Percentiles rank a stretch among this genome's conserved stretches.
These are phyloP conservation scores for Luvunga scandens DNA, from an alignment of 345 rosid species.

Conservation along the genomic window DNA sequence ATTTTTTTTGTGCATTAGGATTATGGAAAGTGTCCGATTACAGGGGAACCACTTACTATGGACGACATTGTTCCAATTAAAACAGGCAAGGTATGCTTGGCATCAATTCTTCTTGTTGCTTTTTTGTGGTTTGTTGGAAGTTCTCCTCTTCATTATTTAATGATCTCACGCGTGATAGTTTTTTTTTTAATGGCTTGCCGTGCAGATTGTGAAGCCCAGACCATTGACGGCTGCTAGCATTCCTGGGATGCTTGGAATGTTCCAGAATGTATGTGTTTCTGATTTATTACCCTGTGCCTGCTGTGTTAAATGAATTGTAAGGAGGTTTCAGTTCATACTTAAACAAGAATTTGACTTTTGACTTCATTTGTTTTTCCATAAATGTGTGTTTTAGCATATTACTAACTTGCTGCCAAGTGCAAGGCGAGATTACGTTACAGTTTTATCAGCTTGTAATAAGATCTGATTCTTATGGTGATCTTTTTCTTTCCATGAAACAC, in stretches of 20 bases:
- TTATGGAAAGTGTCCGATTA: constrained; percentile 85
- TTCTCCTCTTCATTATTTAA: background rate
- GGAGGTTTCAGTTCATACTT: background rate
- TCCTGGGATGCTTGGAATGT: constrained; percentile 96
- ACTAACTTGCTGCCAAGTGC: background rate
- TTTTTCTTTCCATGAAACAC: background rate
- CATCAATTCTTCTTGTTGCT: background rate
- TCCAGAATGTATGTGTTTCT: constrained; percentile 66
- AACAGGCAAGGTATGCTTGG: constrained; percentile 60
- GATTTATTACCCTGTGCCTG: background rate
- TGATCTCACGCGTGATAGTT: background rate
- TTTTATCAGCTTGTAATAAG: background rate
- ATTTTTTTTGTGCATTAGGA: constrained; percentile 46
- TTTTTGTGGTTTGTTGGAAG: background rate
- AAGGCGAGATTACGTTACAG: too few species aligned
- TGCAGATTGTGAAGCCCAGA: constrained; percentile 89
- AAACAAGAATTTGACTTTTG: background rate
- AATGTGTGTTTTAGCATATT: background rate
- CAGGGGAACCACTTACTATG: constrained; percentile 71
- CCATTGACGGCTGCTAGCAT: constrained; percentile 86
- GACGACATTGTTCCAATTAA: constrained; percentile 80
- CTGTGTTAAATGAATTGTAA: background rate
- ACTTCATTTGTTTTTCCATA: background rate
- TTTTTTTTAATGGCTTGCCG: background rate
- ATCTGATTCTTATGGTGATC: background rate